Percentiles rank a stretch among this genome's conserved stretches.
Conservation (phyloP, 176 grass and related monocot genomes). For the Aegilops speltoides region DNA sequence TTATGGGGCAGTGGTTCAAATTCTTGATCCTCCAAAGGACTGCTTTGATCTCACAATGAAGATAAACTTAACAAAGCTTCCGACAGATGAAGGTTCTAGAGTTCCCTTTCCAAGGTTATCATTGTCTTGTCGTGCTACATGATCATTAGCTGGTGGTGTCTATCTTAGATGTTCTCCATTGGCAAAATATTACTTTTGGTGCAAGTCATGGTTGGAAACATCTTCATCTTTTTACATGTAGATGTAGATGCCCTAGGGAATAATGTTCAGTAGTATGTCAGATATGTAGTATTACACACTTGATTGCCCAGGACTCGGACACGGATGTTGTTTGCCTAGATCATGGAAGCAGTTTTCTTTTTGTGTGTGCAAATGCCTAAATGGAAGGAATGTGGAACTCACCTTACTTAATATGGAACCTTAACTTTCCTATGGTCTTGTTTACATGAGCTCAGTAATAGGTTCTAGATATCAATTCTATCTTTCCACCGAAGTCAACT, state of each 20-base stretch:
- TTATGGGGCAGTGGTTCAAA: conserved; percentile 85
- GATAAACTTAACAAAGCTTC: conserved; percentile 92
- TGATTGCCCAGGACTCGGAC: background rate
- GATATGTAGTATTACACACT: background rate
- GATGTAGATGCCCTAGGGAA: background rate
- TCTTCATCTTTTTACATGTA: background rate
- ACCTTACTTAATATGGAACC: background rate
- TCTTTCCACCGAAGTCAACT: background rate
- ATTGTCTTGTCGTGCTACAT: conserved; percentile 66
- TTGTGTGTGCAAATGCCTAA: background rate
- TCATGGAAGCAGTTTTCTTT: background rate
- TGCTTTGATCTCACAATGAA: conserved; percentile 97
- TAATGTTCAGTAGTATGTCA: background rate
- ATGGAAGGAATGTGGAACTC: conserved; percentile 1
- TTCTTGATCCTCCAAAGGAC: conserved; percentile 96
- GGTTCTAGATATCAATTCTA: background rate
- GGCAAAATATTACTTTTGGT: background rate
- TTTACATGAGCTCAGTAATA: background rate
- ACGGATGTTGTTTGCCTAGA: background rate
- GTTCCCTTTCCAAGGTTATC: conserved; percentile 93
- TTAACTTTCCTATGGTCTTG: background rate
- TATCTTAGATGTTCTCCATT: conserved; percentile 21
- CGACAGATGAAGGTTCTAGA: conserved; percentile 96
- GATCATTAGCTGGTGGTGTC: conserved; percentile 24
- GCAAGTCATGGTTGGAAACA: conserved; percentile 19